Conservation (phyloP, 768 basidiomycete genomes). For the Suillus lakei region DNA sequence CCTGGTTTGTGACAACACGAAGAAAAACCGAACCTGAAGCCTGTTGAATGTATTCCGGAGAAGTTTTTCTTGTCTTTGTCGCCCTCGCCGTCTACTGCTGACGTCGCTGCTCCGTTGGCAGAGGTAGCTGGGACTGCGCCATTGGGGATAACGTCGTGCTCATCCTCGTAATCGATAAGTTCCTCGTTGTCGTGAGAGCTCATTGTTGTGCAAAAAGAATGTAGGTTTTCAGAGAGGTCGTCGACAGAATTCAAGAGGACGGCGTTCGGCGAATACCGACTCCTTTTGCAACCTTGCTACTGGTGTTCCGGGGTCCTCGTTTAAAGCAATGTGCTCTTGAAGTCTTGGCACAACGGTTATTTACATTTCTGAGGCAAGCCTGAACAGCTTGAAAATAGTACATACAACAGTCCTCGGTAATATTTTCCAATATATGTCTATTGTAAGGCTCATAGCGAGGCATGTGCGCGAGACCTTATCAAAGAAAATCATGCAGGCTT, state of each 20-base stretch:
- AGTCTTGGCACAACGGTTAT: background rate
- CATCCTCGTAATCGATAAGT: constrained; percentile 94
- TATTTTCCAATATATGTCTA: background rate
- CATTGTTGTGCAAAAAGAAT: constrained; percentile 50
- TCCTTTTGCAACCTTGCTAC: background rate
- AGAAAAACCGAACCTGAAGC: constrained; percentile 78
- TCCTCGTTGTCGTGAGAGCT: constrained; percentile 88
- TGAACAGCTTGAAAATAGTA: background rate
- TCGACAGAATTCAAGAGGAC: constrained; percentile 22
- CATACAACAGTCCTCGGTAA: background rate
- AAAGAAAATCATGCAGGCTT: background rate
- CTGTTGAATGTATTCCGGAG: constrained; percentile 98
- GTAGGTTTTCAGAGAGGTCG: constrained; percentile 33
- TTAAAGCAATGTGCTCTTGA: background rate
- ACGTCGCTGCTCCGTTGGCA: constrained; percentile 52
- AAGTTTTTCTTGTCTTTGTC: constrained; percentile 97
- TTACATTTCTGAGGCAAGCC: background rate
- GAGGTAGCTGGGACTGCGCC: constrained; percentile 51
- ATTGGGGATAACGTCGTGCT: constrained; percentile 76
- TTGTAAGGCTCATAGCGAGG: background rate
- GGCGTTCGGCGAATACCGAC: background rate
- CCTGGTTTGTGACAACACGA: no score
- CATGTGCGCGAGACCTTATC: background rate
- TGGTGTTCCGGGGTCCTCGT: background rate
- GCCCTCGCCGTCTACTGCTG: constrained; percentile 53